These are phyloP conservation scores for Monosporascus sp. DNA, from an alignment of 2,329 filamentous ascomycete species.

Conservation along the genomic window DNA sequence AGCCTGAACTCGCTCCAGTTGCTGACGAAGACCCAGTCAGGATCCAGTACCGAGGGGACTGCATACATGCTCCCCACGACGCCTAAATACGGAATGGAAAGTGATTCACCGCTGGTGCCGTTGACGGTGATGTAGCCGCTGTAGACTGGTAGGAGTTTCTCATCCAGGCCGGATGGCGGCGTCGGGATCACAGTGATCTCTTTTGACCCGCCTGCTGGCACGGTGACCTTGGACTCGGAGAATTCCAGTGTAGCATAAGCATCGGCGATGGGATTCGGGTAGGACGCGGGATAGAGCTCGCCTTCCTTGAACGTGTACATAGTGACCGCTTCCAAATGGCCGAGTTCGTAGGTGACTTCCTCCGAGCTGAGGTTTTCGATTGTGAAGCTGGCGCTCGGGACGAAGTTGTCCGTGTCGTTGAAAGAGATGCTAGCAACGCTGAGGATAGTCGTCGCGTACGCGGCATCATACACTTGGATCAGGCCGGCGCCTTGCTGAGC, in stretches of 20 bases:
- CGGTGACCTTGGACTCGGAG: conserved; percentile 15
- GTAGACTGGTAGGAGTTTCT: conserved; percentile 33
- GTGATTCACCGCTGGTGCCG: conserved; percentile 28
- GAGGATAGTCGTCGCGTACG: conserved; percentile 31
- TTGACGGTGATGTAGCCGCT: conserved; percentile 37
- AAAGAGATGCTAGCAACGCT: conserved; percentile 33
- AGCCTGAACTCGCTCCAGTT: conserved; percentile 3
- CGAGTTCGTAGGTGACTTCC: conserved; percentile 32
- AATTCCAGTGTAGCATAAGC: conserved; percentile 6
- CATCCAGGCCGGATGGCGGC: conserved; percentile 22
- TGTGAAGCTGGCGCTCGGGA: conserved; percentile 27
- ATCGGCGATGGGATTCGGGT: conserved; percentile 11
- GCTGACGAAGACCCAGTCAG: neutral
- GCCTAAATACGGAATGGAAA: conserved; percentile 36
- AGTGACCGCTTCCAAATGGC: conserved; percentile 29
- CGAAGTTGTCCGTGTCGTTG: conserved; percentile 39
- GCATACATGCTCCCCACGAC: conserved; percentile 23
- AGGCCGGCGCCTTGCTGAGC: conserved; percentile 38
- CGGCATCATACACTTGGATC: conserved; percentile 35
- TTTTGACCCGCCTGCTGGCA: conserved; percentile 20
- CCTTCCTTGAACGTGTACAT: conserved; percentile 29
- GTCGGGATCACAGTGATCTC: conserved; percentile 23
- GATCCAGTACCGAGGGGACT: conserved; percentile 7
- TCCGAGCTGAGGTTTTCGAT: conserved; percentile 33
- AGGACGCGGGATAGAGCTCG: conserved; percentile 3